These are phyloP conservation scores for Phytophthora sp. DNA, from an alignment of 352 stramenopile species.

Conservation along the genomic window DNA sequence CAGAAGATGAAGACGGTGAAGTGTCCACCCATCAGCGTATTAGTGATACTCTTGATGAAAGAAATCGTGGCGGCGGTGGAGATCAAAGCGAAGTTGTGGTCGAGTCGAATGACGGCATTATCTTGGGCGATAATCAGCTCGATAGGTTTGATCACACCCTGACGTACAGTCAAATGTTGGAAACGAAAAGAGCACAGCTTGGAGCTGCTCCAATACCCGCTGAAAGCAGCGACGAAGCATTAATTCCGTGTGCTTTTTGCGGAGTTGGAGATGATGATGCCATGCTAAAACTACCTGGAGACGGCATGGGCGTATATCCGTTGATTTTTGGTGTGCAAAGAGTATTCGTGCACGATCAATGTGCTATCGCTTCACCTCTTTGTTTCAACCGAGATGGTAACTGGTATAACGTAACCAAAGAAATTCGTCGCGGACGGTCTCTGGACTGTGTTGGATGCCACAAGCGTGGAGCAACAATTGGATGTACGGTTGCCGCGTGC, in stretches of 20 bases:
- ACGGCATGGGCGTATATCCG: conserved; percentile 75
- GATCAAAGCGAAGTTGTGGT: conserved; percentile 60
- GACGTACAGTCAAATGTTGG: conserved; percentile 73
- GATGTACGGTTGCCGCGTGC: conserved; percentile 69
- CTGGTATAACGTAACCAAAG: conserved; percentile 87
- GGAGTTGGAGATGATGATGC: conserved; percentile 65
- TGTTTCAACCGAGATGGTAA: conserved; percentile 79
- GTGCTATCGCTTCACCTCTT: conserved; percentile 80
- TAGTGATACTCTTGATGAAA: conserved; percentile 7
- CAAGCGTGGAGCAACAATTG: conserved; percentile 79
- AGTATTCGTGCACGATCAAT: conserved; percentile 89
- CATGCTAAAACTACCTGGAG: conserved; percentile 80
- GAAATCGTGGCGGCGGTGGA: conserved; percentile 14
- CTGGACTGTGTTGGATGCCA: conserved; percentile 71
- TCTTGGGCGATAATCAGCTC: conserved; percentile 82
- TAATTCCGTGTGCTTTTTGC: conserved; percentile 87
- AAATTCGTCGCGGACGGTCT: conserved; percentile 79
- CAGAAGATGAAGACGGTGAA: conserved; percentile 27
- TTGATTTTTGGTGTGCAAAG: conserved; percentile 72
- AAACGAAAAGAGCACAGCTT: conserved; percentile 52
- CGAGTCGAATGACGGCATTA: conserved; percentile 83
- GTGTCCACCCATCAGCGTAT: background rate
- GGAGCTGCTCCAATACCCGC: conserved; percentile 24
- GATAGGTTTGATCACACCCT: conserved; percentile 78
- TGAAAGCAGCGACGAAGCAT: conserved; percentile 40